phyloP scores from a whole-genome alignment of 1,139 yeast genomes.

The Pichia sp. region DNA sequence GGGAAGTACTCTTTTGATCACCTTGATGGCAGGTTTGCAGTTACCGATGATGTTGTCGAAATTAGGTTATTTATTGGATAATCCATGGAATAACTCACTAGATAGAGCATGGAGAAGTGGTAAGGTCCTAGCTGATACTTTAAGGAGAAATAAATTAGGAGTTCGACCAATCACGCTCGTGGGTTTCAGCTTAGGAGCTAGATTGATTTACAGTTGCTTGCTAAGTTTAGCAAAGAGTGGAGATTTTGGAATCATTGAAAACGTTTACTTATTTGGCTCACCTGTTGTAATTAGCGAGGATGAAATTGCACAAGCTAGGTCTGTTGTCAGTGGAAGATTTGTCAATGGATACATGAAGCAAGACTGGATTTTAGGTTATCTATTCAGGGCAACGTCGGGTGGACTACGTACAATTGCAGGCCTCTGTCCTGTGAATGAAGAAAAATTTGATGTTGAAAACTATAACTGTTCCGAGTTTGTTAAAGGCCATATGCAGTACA shows the following conservation, averaged over 20 bases:
- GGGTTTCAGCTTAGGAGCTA: slow-evolving; percentile 92
- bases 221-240: slow-evolving; percentile 82
- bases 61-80: slow-evolving; percentile 83
- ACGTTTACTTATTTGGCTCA: slow-evolving; percentile 83
- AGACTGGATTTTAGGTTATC: slow-evolving; percentile 95
- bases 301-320: slow-evolving; percentile 72
- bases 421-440: slow-evolving; percentile 60
- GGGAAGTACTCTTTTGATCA: slow-evolving; percentile 88
- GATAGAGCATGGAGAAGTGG: slow-evolving; percentile 99
- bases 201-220: slow-evolving; percentile 87
- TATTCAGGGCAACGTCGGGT: slow-evolving; percentile 94
- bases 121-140: slow-evolving; percentile 81
- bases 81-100: slow-evolving; percentile 96
- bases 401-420: slow-evolving; percentile 92
- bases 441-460: slow-evolving; percentile 53
- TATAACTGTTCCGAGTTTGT: slow-evolving; percentile 82
- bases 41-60: slow-evolving; percentile 89
- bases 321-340: slow-evolving; percentile 87
- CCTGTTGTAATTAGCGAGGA: slow-evolving; percentile 80
- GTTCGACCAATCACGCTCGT: slow-evolving; percentile 88
- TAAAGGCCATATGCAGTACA: slow-evolving; percentile 95
- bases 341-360: slow-evolving; percentile 86
- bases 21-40: slow-evolving; percentile 93
- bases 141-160: slow-evolving; percentile 83
- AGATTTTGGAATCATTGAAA: slow-evolving; percentile 84